These are phyloP conservation scores for Ashbya aceris DNA, from an alignment of 1,139 yeast genomes.

Conservation along the genomic window DNA sequence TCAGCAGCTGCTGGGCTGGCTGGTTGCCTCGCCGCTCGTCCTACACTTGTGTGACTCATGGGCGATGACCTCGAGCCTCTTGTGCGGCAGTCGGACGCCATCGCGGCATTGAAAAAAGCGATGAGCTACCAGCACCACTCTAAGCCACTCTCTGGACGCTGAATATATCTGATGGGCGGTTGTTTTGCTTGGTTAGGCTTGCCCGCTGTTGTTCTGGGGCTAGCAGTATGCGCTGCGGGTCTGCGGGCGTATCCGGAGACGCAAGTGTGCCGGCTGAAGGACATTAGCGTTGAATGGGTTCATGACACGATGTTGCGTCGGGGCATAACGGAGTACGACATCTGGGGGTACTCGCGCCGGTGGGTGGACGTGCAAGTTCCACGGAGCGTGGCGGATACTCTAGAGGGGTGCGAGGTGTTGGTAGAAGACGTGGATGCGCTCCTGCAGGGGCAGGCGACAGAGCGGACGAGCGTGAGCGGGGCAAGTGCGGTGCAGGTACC, in stretches of 20 bases:
- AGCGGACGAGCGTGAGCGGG: conserved; percentile 29
- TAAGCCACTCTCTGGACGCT: too few species aligned
- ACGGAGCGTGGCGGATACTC: conserved; percentile 15
- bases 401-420: conserved; percentile 29
- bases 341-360: conserved; percentile 30
- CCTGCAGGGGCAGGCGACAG: conserved; percentile 40
- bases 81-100: too few species aligned
- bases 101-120: too few species aligned
- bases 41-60: too few species aligned
- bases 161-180: too few species aligned
- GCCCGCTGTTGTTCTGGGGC: too few species aligned
- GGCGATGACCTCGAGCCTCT: too few species aligned
- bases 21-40: too few species aligned
- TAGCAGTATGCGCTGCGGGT: too few species aligned
- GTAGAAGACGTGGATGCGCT: conserved; percentile 49
- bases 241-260: conserved; percentile 14
- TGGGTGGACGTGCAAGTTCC: conserved; percentile 36
- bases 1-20: too few species aligned
- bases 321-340: conserved; percentile 16
- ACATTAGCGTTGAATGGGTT: conserved; percentile 1
- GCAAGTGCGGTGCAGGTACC: conserved; percentile 2
- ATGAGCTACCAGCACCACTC: too few species aligned
- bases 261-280: conserved; percentile 14
- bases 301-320: conserved; percentile 5
- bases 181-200: too few species aligned